These are phyloP conservation scores for Erythrophleum fordii DNA, from an alignment of 306 rosid species.

Conservation along the genomic window DNA sequence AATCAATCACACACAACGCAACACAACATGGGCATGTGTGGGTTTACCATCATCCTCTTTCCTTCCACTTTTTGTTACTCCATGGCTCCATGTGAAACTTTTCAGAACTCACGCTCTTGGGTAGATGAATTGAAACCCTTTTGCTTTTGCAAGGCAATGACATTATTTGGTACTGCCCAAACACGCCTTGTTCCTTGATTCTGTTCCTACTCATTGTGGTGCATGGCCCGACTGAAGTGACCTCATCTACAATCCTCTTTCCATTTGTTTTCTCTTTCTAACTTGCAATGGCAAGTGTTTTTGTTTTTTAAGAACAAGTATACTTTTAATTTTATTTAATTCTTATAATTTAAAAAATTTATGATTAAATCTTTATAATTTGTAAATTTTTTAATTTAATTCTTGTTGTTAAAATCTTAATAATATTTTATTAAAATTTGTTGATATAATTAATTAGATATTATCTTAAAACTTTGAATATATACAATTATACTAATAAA, in stretches of 20 bases:
- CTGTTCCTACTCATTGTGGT: background rate
- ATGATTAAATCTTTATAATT: too few relatives aligned
- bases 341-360: too few relatives aligned
- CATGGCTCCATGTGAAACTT: constrained; percentile 66
- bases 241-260: background rate
- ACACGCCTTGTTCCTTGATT: background rate
- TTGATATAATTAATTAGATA: too few relatives aligned
- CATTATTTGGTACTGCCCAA: background rate
- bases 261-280: too few relatives aligned
- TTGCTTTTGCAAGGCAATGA: constrained; percentile 41
- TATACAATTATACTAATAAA: too few relatives aligned
- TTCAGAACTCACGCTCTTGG: constrained; percentile 49
- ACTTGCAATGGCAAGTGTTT: too few relatives aligned
- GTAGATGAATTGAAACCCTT: constrained; percentile 25
- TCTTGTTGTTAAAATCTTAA: too few relatives aligned
- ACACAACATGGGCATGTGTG: constrained; percentile 45
- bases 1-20: background rate
- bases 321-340: too few relatives aligned
- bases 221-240: background rate
- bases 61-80: constrained; percentile 31
- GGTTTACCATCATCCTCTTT: constrained; percentile 21
- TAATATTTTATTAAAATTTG: too few relatives aligned
- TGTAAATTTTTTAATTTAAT: too few relatives aligned
- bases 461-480: too few relatives aligned
- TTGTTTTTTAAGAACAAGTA: too few relatives aligned